Evolutionary conservation across 1,139 yeast genomes (phyloP).

Genomic region (Pichia sp.): DNA sequence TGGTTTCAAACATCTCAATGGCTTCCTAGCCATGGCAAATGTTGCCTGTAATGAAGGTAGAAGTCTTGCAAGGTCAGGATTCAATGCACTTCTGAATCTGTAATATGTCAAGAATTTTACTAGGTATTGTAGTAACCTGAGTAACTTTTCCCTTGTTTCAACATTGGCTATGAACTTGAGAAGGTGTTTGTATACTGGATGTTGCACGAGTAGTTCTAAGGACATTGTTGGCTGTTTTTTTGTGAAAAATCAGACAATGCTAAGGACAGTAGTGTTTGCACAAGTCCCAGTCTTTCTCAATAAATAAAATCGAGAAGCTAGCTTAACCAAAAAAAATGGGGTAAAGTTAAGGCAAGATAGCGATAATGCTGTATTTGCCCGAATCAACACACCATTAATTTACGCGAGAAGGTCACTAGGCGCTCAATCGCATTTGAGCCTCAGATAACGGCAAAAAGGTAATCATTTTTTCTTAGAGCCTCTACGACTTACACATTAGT

Average conservation of each 20-base stretch:
- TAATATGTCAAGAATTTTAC: constrained; percentile 50
- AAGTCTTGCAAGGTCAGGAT: constrained; percentile 2
- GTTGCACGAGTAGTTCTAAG: constrained; percentile 60
- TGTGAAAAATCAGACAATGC: too few relatives aligned
- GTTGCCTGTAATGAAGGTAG: constrained; percentile 42
- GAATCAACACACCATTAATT: too few relatives aligned
- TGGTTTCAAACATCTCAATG: constrained; percentile 81
- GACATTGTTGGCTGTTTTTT: constrained; percentile 41
- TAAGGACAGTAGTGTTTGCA: too few relatives aligned
- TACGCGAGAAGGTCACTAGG: too few relatives aligned
- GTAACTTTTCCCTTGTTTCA: constrained; percentile 67
- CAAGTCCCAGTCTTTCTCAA: too few relatives aligned
- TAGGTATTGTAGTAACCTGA: constrained; percentile 76
- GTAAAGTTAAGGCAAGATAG: too few relatives aligned
- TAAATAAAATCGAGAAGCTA: too few relatives aligned
- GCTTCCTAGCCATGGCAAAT: constrained; percentile 69
- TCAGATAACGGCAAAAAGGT: too few relatives aligned
- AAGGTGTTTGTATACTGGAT: constrained; percentile 62
- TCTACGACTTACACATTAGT: not conserved
- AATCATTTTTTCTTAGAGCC: too few relatives aligned
- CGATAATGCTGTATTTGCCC: too few relatives aligned
- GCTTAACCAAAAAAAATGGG: too few relatives aligned
- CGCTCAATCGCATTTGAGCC: too few relatives aligned
- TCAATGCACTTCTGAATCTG: constrained; percentile 3
- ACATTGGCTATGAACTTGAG: constrained; percentile 56